Conservation (phyloP, 192 early-diverging fungal genomes). For the Tieghemiomyces parasiticus region DNA sequence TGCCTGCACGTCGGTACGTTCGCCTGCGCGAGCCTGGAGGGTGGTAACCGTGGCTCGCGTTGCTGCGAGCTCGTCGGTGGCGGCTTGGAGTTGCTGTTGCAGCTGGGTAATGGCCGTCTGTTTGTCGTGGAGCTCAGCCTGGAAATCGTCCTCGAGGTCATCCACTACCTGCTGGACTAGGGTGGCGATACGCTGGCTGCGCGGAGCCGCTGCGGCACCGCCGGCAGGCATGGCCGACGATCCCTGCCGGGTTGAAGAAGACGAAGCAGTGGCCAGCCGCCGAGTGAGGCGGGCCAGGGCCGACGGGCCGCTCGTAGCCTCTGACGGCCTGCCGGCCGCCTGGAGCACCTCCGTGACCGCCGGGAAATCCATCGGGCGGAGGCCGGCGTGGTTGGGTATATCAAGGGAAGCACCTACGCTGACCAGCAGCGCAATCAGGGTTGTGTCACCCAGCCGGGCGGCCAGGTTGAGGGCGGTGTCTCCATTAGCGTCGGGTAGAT, state of each 20-base stretch:
- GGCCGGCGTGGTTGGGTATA: slow-evolving; percentile 59
- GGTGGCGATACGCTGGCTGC: slow-evolving; percentile 6
- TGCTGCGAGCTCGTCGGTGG: slow-evolving; percentile 36
- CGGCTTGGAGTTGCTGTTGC: slow-evolving; percentile 33
- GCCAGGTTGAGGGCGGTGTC: slow-evolving; percentile 88
- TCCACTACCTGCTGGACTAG: slow-evolving; percentile 52
- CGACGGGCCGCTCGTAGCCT: background rate
- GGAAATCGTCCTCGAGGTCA: slow-evolving; percentile 51
- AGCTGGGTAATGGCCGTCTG: slow-evolving; percentile 37
- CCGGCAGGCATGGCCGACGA: no score
- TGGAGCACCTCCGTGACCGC: slow-evolving; percentile 20
- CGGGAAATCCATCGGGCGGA: slow-evolving; percentile 60
- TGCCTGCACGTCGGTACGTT: slow-evolving; percentile 39
- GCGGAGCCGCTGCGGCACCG: background rate
- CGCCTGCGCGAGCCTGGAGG: slow-evolving; percentile 29
- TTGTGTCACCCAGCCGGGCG: slow-evolving; percentile 53
- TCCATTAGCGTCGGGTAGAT: slow-evolving; percentile 67
- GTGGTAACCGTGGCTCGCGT: slow-evolving; percentile 35
- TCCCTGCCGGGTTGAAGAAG: background rate
- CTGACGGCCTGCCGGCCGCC: no score
- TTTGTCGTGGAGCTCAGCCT: slow-evolving; percentile 36
- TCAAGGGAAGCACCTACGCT: slow-evolving; percentile 64
- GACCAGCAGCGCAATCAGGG: slow-evolving; percentile 47
- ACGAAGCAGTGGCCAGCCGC: background rate
- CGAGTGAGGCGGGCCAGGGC: background rate